A percentile compares a stretch with the other conserved stretches of the same genome.
Conservation (phyloP, 495 filamentous ascomycete species). For the Hypoxylon cercidicola region DNA sequence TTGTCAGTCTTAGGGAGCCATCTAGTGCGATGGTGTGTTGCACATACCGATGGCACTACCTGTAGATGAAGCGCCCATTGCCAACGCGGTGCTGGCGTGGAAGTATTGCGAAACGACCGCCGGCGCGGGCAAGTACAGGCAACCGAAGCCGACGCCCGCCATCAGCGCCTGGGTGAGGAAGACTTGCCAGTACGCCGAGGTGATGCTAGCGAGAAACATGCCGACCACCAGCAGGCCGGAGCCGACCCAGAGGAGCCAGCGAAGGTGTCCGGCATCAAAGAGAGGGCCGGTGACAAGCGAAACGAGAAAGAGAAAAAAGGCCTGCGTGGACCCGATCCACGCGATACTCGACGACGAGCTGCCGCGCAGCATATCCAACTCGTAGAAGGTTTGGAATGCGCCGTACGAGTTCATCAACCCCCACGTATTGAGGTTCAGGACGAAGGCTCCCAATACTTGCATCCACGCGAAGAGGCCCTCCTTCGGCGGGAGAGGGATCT, state of each 20-base stretch:
- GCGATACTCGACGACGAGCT: constrained; percentile 28
- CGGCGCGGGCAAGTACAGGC: constrained; percentile 71
- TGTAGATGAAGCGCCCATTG: constrained; percentile 64
- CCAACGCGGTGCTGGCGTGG: constrained; percentile 67
- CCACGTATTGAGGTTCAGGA: constrained; percentile 43
- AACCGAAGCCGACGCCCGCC: constrained; percentile 71
- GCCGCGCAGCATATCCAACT: constrained; percentile 20
- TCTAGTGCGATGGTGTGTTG: too few relatives aligned
- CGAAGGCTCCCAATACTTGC: constrained; percentile 41
- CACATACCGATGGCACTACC: constrained; percentile 23
- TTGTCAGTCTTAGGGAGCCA: too few relatives aligned
- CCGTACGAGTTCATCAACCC: constrained; percentile 53
- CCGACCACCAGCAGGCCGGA: constrained; percentile 44
- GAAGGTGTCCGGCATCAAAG: constrained; percentile 29
- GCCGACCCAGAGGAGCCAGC: constrained; percentile 11
- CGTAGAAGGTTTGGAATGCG: constrained; percentile 54
- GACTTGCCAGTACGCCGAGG: constrained; percentile 65
- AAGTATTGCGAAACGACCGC: constrained; percentile 75
- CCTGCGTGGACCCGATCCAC: constrained; percentile 38
- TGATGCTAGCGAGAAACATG: constrained; percentile 49
- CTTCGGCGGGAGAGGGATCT: background rate
- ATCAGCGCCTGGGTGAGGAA: constrained; percentile 77
- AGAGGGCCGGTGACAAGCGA: constrained; percentile 22
- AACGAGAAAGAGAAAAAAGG: constrained; percentile 26
- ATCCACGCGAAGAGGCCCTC: constrained; percentile 38